phyloP scores from a whole-genome alignment of 306 rosid genomes.

The Gastrolobium villosum region DNA sequence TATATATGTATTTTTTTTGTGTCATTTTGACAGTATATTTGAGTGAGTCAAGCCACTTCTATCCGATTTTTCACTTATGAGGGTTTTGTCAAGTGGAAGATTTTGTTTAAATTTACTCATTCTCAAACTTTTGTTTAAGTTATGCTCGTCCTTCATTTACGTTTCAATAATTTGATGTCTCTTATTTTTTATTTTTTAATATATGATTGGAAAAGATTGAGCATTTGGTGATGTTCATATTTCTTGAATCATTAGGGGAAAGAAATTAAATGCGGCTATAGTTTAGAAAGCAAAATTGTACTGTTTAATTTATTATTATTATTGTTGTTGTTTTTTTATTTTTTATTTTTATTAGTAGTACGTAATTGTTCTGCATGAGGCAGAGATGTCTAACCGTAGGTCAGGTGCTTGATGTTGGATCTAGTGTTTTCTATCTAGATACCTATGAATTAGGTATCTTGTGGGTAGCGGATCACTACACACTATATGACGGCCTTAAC shows the following conservation, averaged over 20 bases:
- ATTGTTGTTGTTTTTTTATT: too few species aligned
- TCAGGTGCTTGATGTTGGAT: too few species aligned
- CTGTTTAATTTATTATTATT: too few species aligned
- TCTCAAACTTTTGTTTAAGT: not conserved
- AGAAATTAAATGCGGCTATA: too few species aligned
- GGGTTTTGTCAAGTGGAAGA: not conserved
- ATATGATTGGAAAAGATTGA: not conserved
- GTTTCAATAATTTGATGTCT: not conserved
- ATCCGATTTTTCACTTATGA: not conserved
- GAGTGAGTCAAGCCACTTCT: conserved; percentile 16
- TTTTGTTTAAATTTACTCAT: not conserved
- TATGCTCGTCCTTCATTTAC: not conserved
- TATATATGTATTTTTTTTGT: not conserved
- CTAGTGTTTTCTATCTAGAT: too few species aligned
- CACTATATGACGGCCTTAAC: too few species aligned
- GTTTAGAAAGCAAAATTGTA: too few species aligned
- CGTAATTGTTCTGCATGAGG: too few species aligned
- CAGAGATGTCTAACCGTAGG: too few species aligned
- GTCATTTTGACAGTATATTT: not conserved
- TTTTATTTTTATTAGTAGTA: too few species aligned
- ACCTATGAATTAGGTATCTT: too few species aligned
- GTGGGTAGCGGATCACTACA: too few species aligned
- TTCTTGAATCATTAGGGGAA: not conserved
- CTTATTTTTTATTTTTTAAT: not conserved
- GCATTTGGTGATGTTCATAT: not conserved